Base-by-base conservation (phyloP, 805 yeast genomes). In the Priceomyces medius region DNA sequence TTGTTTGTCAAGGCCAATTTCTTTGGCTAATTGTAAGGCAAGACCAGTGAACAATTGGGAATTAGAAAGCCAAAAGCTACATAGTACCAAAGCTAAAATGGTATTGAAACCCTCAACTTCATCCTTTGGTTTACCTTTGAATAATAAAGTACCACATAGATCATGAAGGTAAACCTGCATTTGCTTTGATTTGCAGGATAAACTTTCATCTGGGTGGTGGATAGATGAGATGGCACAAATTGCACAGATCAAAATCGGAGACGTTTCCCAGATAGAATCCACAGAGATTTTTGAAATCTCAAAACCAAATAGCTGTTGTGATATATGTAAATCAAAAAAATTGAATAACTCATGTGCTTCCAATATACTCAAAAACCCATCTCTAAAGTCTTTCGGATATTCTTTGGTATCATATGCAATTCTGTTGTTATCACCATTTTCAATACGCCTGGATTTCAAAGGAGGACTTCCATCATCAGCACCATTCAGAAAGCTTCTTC, bases 11-110 rank as follows among this genome's bases (percentile, higher is more conserved):
- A 79, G 51, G 3, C 76, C 74, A 46, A 76, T 64, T 38, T 73
- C 79, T 42, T 75, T 74, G 0, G 87, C 86, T 20, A 82, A 57
- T 51, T 83, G 86, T n/a, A 82, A 54, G 0, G 88, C 88, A 35
- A 82, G 54, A 0, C 86, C 84, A 1, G 85, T 79, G 50, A 81
- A 80, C 76, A 80, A 71, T 51, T 79, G 85, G 13, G 78, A 73
- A 46, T 81, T 74, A 16, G 82, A 75, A 35, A 82, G 69, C 88
- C 88, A 83, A 51, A 82, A 79, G 35, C 85, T 82, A 47, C 85
- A 81, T 19, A 82, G 71, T 31, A 82, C 74, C 28, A 83, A 63
- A 0, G 84, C 85, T 16, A 81, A 64, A n/a, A 81, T 77, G 0
- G 81, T 77, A 53, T 80, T 75, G 54, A 77, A 78, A 1, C 78